These are phyloP conservation scores for Kokia cookei DNA, from an alignment of 441 rosid genomes.

Conservation along the genomic window DNA sequence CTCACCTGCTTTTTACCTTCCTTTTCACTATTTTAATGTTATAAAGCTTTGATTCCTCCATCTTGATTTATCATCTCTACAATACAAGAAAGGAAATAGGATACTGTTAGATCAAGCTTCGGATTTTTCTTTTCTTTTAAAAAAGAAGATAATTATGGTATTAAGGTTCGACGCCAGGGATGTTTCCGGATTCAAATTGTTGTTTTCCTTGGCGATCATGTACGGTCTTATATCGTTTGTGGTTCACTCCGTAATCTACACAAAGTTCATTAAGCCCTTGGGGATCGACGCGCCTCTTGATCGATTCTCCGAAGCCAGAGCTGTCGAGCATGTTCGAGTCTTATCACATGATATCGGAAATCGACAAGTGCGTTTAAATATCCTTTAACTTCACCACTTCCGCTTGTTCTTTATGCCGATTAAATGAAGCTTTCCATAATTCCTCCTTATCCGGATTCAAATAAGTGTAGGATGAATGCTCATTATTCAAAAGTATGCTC, in stretches of 20 bases:
- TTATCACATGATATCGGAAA: conserved; percentile 61
- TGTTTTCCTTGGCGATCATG: conserved; percentile 43
- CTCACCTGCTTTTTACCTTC: too few species aligned
- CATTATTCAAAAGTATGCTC: too few species aligned
- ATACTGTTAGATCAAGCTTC: not conserved
- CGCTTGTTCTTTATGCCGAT: too few species aligned
- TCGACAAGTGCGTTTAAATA: conserved; percentile 63
- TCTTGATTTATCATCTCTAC: too few species aligned
- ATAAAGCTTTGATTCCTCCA: too few species aligned
- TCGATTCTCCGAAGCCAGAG: conserved; percentile 94
- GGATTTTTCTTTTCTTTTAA: not conserved
- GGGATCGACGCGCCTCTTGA: conserved; percentile 69
- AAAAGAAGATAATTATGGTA: conserved; percentile 29
- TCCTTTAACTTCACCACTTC: not conserved
- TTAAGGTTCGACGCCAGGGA: conserved; percentile 46
- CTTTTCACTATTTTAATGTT: too few species aligned
- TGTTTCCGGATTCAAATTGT: conserved; percentile 52
- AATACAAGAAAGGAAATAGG: too few species aligned
- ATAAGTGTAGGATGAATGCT: too few species aligned
- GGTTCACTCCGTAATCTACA: conserved; percentile 53
- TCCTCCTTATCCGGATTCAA: too few species aligned
- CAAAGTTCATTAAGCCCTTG: conserved; percentile 69
- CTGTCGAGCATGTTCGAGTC: conserved; percentile 75
- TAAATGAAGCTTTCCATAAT: too few species aligned
- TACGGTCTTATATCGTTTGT: conserved; percentile 60